A percentile compares a stretch with the other conserved stretches of the same genome.
phyloP scores from a whole-genome alignment of 2,329 filamentous ascomycete genomes.

The Aspergillus pseudoviridinutans region DNA sequence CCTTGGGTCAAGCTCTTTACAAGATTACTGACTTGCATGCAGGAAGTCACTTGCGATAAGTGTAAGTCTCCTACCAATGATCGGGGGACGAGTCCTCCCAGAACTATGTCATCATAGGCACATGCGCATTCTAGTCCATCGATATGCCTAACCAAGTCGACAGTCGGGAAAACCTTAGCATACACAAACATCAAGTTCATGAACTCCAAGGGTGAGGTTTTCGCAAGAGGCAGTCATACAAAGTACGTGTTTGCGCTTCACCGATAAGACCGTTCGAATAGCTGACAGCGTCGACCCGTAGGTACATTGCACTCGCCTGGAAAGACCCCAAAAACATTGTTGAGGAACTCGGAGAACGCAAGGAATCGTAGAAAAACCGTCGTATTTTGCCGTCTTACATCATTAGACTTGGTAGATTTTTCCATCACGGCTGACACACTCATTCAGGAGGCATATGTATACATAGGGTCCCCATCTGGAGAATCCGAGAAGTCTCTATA shows the following conservation, averaged over 20 bases:
- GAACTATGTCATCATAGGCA: not conserved
- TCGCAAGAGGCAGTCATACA: slow-evolving; percentile 64
- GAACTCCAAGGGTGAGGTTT: slow-evolving; percentile 56
- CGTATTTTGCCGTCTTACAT: not conserved
- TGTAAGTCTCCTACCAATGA: slow-evolving; percentile 41
- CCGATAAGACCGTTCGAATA: not conserved
- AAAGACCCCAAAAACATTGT: slow-evolving; percentile 61
- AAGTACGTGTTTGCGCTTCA: slow-evolving; percentile 46
- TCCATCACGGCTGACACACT: not conserved
- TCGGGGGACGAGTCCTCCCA: not conserved
- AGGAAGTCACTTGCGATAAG: slow-evolving; percentile 62
- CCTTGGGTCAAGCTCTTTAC: not conserved
- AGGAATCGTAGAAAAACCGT: slow-evolving; percentile 7
- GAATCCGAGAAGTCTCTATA: not conserved
- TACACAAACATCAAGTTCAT: slow-evolving; percentile 61
- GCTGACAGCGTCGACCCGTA: slow-evolving; percentile 17
- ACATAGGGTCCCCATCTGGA: not conserved
- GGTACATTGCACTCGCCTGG: slow-evolving; percentile 57
- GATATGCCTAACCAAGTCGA: slow-evolving; percentile 5
- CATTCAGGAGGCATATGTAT: not conserved
- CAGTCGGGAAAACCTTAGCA: slow-evolving; percentile 63
- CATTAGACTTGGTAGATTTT: not conserved
- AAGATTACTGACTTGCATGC: slow-evolving; percentile 13
- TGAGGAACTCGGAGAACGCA: slow-evolving; percentile 47
- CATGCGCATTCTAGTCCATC: not conserved